Evolutionary conservation across 2,329 filamentous ascomycete genomes (phyloP), one percentile per base, ranked within the genome.

Genomic region (Epichloe hybrida): DNA sequence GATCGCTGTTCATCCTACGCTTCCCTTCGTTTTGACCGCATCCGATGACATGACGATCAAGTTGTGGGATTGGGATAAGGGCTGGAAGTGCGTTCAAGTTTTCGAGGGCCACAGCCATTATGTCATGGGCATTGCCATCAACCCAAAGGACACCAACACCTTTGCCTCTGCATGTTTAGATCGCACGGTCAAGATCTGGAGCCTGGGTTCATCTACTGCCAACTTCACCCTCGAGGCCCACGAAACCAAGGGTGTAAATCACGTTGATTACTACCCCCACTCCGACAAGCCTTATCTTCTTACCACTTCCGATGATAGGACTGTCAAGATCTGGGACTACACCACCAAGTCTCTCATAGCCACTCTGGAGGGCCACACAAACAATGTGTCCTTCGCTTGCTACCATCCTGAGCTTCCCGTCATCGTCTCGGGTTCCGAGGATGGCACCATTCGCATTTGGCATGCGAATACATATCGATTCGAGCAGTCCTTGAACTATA

Each of bases 1-100:
- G 48, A 96, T 98, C 60, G 88, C 84, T 56, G 88, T 98, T 38
- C 93, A 98, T 67, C 93, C 93, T 6, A 89, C 89, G 43, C 89
- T 95, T 65, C 90, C 93, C 1, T 97, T 96, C 63, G 88, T 97
- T 49, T 76, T 98, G 53, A 98, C 93, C 50, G 93, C 93, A 56
- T 93, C 87, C 56, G 90, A 96, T 84, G 90, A 96, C 66, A 95
- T 95, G 89, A 95, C 89, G 51, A 95, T 96, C 66, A 95, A 93
- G 76, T 77, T 96, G 48, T 98, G 93, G 90, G 90, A 98, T 67
- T 98, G 93, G 93, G 93, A 98, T 61, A 94, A 93, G 69, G 82
- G 82, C 59, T 98, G 93, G 93, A 95, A 96, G 69, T 97, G 91
- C 65, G 88, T 97, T 35, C 89, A 95, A 68, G 81, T 95, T 43